phyloP scores from a whole-genome alignment of 306 rosid species.

The Quercus bicolor region DNA sequence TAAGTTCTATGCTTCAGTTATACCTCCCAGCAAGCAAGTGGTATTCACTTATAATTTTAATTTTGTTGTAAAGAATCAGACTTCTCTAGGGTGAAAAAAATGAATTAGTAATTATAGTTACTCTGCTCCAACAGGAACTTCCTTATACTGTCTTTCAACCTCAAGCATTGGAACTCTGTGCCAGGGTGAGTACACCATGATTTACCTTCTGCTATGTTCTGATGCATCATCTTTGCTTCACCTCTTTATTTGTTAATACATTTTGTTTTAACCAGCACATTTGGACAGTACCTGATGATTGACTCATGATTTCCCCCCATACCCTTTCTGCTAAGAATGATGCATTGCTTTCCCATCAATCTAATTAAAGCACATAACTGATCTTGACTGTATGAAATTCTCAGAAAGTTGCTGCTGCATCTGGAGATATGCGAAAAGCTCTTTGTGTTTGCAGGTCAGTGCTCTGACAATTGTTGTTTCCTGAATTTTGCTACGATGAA shows the following conservation, averaged over 20 bases:
- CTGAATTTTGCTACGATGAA: neutral
- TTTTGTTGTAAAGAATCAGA: neutral
- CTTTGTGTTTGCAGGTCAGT: conserved; percentile 79
- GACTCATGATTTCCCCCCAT: neutral
- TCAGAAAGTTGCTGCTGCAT: conserved; percentile 95
- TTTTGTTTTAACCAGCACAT: neutral
- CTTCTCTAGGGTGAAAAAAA: conserved; percentile 17
- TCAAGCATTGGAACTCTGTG: conserved; percentile 87
- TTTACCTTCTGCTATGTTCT: neutral
- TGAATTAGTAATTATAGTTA: conserved; percentile 9
- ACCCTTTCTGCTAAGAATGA: neutral
- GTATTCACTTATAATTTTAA: neutral
- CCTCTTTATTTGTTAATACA: neutral
- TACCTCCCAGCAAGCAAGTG: neutral
- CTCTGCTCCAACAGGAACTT: conserved; percentile 45
- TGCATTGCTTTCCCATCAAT: neutral
- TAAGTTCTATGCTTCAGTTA: conserved; percentile 33
- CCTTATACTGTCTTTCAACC: conserved; percentile 67
- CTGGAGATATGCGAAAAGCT: conserved; percentile 97
- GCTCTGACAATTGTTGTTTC: conserved; percentile 1
- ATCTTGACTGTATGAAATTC: neutral
- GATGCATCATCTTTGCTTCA: neutral
- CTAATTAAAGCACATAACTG: neutral
- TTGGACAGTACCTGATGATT: neutral
- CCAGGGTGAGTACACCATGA: conserved; percentile 64